These are phyloP conservation scores for Phialemoniopsis sp. DNA, from an alignment of 2,329 filamentous ascomycete genomes.

Conservation along the genomic window DNA sequence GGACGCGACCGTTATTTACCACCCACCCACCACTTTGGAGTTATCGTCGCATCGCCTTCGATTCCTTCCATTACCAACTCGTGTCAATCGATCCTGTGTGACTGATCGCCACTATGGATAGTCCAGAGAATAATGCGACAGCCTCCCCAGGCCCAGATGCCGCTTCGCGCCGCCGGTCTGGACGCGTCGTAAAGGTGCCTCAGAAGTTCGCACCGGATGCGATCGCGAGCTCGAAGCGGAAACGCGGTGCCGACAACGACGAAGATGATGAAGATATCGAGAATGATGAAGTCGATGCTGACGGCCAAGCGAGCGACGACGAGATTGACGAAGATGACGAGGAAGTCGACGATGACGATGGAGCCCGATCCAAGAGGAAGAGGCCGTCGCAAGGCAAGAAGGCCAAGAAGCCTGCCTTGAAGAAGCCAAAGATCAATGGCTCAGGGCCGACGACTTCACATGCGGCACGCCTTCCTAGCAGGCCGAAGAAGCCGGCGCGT, in stretches of 20 bases:
- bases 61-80: constrained; percentile 17
- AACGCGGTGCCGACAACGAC: constrained; percentile 41
- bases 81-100: constrained; percentile 27
- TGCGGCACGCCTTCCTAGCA: constrained; percentile 41
- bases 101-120: constrained; percentile 46
- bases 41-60: constrained; percentile 7
- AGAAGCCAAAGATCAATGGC: constrained; percentile 63
- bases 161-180: constrained; percentile 59
- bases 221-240: constrained; percentile 49
- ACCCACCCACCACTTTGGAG: neutral
- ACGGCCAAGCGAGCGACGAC: constrained; percentile 19
- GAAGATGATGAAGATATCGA: constrained; percentile 42
- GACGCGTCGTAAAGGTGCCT: constrained; percentile 61
- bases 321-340: constrained; percentile 39
- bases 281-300: constrained; percentile 33
- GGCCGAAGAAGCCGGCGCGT: constrained; percentile 52
- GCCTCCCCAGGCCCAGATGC: constrained; percentile 44
- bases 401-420: constrained; percentile 53
- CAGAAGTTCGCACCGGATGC: constrained; percentile 56
- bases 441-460: constrained; percentile 31
- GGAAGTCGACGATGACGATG: constrained; percentile 29
- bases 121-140: constrained; percentile 51
- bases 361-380: constrained; percentile 22
- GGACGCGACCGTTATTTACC: constrained; percentile 2
- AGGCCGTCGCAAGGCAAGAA: constrained; percentile 37